phyloP scores from a whole-genome alignment of 371 early-diverging fungal species.

The Actinomortierella ambigua region DNA sequence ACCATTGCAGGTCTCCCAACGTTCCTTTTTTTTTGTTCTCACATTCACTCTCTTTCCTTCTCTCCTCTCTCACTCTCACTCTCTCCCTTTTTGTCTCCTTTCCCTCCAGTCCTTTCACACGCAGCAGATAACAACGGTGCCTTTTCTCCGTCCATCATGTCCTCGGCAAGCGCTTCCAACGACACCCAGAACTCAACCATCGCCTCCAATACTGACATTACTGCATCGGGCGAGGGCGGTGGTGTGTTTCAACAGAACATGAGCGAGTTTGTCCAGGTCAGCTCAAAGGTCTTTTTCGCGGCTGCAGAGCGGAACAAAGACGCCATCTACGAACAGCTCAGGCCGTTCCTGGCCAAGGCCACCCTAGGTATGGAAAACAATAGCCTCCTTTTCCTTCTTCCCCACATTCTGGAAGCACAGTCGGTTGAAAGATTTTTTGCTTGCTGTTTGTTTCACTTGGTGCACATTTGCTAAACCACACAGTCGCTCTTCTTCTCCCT shows the following conservation, averaged over 20 bases:
- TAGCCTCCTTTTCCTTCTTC: not conserved
- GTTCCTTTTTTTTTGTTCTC: too few species aligned
- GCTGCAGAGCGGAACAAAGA: constrained; percentile 45
- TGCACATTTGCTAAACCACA: not conserved
- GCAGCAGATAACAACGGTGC: too few species aligned
- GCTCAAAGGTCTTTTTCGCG: constrained; percentile 39
- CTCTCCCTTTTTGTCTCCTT: too few species aligned
- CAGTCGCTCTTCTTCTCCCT: not conserved
- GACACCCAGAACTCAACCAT: too few species aligned
- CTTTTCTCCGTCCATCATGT: too few species aligned
- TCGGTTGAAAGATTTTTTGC: constrained; percentile 1
- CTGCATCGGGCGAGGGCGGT: not conserved
- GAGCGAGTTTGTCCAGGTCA: constrained; percentile 42
- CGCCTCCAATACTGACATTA: too few species aligned
- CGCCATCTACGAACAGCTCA: constrained; percentile 24
- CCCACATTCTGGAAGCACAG: too few species aligned
- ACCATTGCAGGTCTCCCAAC: too few species aligned
- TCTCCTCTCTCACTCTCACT: too few species aligned
- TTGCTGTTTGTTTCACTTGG: not conserved
- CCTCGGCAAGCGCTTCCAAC: too few species aligned
- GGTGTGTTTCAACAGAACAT: constrained; percentile 21
- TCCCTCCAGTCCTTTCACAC: too few species aligned
- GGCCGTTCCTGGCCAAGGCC: constrained; percentile 19
- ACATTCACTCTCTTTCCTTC: too few species aligned
- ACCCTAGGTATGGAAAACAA: constrained; percentile 13